Conservation (phyloP, 306 rosid genomes). For the Mimosa bimucronata region DNA sequence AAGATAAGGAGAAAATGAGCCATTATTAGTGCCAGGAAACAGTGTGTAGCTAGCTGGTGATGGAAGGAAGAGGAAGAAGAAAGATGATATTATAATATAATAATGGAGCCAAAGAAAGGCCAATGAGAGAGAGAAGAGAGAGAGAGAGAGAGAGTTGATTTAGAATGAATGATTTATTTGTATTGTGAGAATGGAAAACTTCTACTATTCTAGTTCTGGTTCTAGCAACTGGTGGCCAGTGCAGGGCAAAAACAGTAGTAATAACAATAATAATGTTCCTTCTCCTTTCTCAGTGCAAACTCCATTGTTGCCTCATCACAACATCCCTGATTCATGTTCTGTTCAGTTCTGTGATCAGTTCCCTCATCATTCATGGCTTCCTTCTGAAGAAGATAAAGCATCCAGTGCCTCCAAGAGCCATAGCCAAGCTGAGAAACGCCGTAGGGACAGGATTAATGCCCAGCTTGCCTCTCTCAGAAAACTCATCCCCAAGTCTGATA, state of each 20-base stretch:
- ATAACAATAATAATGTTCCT: constrained; percentile 11
- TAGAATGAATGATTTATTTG: constrained; percentile 11
- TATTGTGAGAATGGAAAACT: constrained; percentile 60
- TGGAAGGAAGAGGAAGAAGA: constrained; percentile 48
- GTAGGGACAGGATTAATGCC: constrained; percentile 90
- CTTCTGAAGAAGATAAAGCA: constrained; percentile 66
- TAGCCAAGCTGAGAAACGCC: constrained; percentile 93
- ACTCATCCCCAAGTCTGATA: constrained; percentile 89
- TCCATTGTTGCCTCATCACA: constrained; percentile 40
- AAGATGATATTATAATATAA: constrained; percentile 17
- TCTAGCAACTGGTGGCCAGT: constrained; percentile 47
- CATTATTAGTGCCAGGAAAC: constrained; percentile 58
- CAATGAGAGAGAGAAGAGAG: constrained; percentile 28
- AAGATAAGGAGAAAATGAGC: constrained; percentile 57
- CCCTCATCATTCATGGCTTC: constrained; percentile 52
- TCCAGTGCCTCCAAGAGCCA: constrained; percentile 83
- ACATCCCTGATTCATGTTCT: constrained; percentile 39
- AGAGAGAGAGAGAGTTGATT: not conserved
- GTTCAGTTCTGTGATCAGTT: constrained; percentile 51
- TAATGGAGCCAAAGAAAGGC: constrained; percentile 19
- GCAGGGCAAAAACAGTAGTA: not conserved
- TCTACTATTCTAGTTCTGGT: constrained; percentile 39
- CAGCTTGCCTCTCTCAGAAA: constrained; percentile 94
- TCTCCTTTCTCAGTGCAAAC: constrained; percentile 50
- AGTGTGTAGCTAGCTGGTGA: constrained; percentile 34